Conservation (phyloP, 441 rosid genomes). For the Heliophila coronopifolia region DNA sequence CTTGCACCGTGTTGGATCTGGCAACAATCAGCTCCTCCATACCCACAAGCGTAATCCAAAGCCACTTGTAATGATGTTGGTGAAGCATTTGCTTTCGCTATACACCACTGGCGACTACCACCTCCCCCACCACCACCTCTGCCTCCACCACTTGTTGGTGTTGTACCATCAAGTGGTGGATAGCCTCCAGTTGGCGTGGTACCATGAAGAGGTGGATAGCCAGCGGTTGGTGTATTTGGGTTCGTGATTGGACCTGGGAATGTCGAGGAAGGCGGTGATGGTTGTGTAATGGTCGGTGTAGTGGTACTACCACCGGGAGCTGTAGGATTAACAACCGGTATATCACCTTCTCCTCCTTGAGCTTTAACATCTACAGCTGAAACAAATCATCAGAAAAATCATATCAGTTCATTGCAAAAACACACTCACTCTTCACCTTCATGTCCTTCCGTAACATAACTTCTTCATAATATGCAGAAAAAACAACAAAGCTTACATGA, state of each 20-base stretch:
- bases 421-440: not conserved
- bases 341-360: slow-evolving; percentile 31
- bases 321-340: slow-evolving; percentile 76
- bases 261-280: slow-evolving; percentile 38
- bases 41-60: slow-evolving; percentile 92
- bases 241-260: slow-evolving; percentile 39
- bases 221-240: slow-evolving; percentile 20
- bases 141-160: slow-evolving; percentile 30
- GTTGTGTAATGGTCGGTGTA: slow-evolving; percentile 37
- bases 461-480: not conserved
- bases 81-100: slow-evolving; percentile 67
- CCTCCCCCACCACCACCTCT: slow-evolving; percentile 23
- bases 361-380: slow-evolving; percentile 27
- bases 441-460: not conserved
- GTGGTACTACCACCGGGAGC: slow-evolving; percentile 42
- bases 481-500: slow-evolving; percentile 45
- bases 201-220: slow-evolving; percentile 26
- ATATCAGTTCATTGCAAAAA: slow-evolving; percentile 11
- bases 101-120: slow-evolving; percentile 62
- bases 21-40: slow-evolving; percentile 89
- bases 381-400: slow-evolving; percentile 17
- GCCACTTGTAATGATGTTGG: slow-evolving; percentile 82
- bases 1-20: slow-evolving; percentile 60
- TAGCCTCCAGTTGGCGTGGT: slow-evolving; percentile 31
- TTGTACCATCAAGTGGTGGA: slow-evolving; percentile 27